These are phyloP conservation scores for Neonectria faginata DNA, from an alignment of 2,329 filamentous ascomycete species.

Conservation along the genomic window DNA sequence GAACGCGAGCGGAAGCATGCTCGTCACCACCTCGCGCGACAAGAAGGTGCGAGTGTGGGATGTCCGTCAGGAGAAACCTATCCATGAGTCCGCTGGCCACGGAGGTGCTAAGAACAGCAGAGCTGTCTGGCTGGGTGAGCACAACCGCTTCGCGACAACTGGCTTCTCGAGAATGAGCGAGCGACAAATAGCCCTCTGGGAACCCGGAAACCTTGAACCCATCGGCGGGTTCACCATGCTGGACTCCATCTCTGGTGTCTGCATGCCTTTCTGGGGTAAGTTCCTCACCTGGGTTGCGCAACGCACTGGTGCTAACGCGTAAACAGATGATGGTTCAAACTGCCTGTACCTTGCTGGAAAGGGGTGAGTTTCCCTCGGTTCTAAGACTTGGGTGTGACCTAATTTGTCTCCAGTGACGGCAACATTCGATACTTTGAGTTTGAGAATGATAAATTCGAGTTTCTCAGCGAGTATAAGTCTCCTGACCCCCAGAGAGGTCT, in stretches of 20 bases:
- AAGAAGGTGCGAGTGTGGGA: constrained; percentile 99
- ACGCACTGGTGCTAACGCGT: constrained; percentile 38
- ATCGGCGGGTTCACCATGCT: constrained; percentile 91
- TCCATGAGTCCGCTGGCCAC: constrained; percentile 87
- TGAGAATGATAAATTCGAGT: constrained; percentile 98
- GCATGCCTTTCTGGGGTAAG: constrained; percentile 97
- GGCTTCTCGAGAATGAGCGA: constrained; percentile 99
- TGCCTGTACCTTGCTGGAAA: constrained; percentile 97
- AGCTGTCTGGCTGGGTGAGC: constrained; percentile 96
- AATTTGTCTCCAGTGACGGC: constrained; percentile 75
- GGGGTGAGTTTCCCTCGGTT: constrained; percentile 73
- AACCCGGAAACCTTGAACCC: constrained; percentile 85
- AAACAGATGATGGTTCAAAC: constrained; percentile 85
- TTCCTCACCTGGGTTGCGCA: constrained; percentile 9
- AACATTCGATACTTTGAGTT: constrained; percentile 99
- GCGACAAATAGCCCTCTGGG: constrained; percentile 94
- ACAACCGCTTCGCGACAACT: constrained; percentile 94
- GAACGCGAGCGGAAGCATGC: constrained; percentile 87
- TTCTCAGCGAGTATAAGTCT: constrained; percentile 97
- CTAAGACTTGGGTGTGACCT: constrained; percentile 7
- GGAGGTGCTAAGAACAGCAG: constrained; percentile 97
- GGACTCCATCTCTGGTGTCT: constrained; percentile 96
- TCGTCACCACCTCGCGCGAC: constrained; percentile 95
- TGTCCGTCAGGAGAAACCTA: constrained; percentile 89
- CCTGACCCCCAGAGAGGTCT: constrained; percentile 92